A percentile compares a stretch with the other conserved stretches of the same genome.
Evolutionary conservation across 192 early-diverging fungal genomes (phyloP).

Genomic region (Backusella morwellensis): DNA sequence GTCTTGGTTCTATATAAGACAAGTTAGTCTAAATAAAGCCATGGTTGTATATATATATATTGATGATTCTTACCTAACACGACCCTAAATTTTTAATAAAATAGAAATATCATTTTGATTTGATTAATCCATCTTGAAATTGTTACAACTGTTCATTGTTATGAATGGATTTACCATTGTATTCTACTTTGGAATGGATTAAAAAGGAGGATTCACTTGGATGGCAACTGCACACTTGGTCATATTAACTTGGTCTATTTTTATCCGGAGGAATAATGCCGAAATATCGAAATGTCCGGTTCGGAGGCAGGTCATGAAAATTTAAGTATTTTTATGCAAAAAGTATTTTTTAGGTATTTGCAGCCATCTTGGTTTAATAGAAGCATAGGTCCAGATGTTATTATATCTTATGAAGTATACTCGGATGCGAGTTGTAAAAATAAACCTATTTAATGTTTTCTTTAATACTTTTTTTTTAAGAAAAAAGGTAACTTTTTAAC

Average conservation of each 20-base stretch:
- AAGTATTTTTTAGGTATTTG: too few species aligned
- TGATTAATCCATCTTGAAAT: not conserved
- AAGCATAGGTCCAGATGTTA: too few species aligned
- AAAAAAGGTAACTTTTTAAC: too few species aligned
- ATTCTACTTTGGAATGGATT: slow-evolving; percentile 6
- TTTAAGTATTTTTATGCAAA: too few species aligned
- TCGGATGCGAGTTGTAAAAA: too few species aligned
- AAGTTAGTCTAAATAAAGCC: not conserved
- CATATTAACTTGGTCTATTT: not conserved
- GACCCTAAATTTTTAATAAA: slow-evolving; percentile 58
- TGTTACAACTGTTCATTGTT: not conserved
- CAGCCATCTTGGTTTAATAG: too few species aligned
- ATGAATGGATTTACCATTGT: not conserved
- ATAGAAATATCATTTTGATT: too few species aligned
- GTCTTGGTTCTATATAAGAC: slow-evolving; percentile 82
- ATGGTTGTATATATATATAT: too few species aligned
- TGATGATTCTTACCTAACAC: slow-evolving; percentile 53
- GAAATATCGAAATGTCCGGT: not conserved
- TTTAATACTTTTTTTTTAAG: too few species aligned
- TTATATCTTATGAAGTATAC: too few species aligned
- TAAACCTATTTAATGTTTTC: too few species aligned
- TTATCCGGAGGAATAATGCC: not conserved
- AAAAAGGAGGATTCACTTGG: not conserved
- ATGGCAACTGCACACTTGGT: not conserved
- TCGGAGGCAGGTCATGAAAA: not conserved